Conservation (phyloP, 1,284 basidiomycete species). For the Chondrostereum purpureum region DNA sequence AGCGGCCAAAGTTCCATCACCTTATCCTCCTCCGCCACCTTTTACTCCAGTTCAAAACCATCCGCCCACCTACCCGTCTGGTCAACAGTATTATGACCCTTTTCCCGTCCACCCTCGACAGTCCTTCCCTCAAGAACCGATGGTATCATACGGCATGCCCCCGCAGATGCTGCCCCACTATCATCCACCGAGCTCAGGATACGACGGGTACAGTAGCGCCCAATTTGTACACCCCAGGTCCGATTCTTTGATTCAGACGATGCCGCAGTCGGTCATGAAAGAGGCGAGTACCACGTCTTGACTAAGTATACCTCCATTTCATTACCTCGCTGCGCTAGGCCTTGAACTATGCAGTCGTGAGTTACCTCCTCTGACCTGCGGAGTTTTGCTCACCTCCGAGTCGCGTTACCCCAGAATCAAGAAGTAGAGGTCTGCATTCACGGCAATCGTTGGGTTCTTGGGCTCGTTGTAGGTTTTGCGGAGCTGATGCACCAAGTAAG, state of each 20-base stretch:
- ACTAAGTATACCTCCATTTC: background rate
- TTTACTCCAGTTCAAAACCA: background rate
- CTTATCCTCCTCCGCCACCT: background rate
- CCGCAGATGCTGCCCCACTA: background rate
- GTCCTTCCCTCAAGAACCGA: background rate
- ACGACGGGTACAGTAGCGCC: background rate
- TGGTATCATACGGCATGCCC: background rate
- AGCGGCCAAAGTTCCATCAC: too few relatives aligned
- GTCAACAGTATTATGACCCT: background rate
- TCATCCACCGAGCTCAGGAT: background rate
- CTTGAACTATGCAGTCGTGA: slow-evolving; percentile 4
- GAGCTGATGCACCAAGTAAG: slow-evolving; percentile 18
- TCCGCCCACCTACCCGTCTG: background rate
- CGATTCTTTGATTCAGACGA: too few relatives aligned
- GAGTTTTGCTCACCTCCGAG: background rate
- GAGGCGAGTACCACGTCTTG: background rate
- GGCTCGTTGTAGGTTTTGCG: slow-evolving; percentile 22
- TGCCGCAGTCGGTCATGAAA: background rate
- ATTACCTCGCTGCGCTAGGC: background rate
- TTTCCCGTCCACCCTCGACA: background rate
- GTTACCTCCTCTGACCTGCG: too few relatives aligned
- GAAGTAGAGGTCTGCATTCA: slow-evolving; percentile 32
- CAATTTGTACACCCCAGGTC: too few relatives aligned
- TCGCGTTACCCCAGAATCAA: slow-evolving; percentile 32
- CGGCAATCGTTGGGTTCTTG: slow-evolving; percentile 30